Conservation (phyloP, 1,284 basidiomycete species). For the Ganoderma multipileum region DNA sequence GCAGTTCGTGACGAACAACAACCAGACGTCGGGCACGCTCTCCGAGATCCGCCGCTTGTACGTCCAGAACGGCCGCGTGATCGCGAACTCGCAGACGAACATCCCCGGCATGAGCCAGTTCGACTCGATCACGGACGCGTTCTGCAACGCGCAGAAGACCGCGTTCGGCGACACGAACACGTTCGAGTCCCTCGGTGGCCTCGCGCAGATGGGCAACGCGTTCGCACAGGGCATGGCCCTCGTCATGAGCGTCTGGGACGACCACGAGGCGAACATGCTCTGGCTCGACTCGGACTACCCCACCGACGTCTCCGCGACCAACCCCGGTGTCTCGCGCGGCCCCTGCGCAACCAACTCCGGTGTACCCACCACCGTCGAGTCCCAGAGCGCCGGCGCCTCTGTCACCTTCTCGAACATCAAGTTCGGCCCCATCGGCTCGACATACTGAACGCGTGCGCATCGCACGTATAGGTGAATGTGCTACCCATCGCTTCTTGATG, state of each 20-base stretch:
- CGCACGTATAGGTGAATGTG: slow-evolving; percentile 7
- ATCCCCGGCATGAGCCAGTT: slow-evolving; percentile 47
- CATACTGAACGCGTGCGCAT: slow-evolving; percentile 25
- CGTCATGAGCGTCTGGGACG: slow-evolving; percentile 57
- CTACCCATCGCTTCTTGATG: neutral
- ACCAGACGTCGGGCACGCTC: slow-evolving; percentile 51
- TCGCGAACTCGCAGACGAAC: slow-evolving; percentile 54
- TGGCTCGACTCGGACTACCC: slow-evolving; percentile 51
- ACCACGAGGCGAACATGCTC: slow-evolving; percentile 47
- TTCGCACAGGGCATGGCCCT: slow-evolving; percentile 59
- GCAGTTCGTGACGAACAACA: slow-evolving; percentile 57
- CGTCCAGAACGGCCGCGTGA: slow-evolving; percentile 57
- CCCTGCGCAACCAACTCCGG: slow-evolving; percentile 46
- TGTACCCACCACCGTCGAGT: slow-evolving; percentile 42
- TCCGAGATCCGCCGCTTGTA: slow-evolving; percentile 60
- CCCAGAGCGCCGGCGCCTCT: slow-evolving; percentile 25
- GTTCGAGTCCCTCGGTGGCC: slow-evolving; percentile 54
- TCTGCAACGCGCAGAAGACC: slow-evolving; percentile 47
- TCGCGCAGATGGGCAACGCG: slow-evolving; percentile 51
- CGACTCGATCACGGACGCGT: slow-evolving; percentile 46
- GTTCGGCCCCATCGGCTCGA: slow-evolving; percentile 45
- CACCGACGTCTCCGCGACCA: slow-evolving; percentile 36
- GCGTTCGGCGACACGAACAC: slow-evolving; percentile 49
- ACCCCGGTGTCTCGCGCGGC: slow-evolving; percentile 46
- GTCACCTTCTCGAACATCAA: slow-evolving; percentile 48